phyloP scores from a whole-genome alignment of 1,139 yeast species.

The Lodderomyces parapsilosis region DNA sequence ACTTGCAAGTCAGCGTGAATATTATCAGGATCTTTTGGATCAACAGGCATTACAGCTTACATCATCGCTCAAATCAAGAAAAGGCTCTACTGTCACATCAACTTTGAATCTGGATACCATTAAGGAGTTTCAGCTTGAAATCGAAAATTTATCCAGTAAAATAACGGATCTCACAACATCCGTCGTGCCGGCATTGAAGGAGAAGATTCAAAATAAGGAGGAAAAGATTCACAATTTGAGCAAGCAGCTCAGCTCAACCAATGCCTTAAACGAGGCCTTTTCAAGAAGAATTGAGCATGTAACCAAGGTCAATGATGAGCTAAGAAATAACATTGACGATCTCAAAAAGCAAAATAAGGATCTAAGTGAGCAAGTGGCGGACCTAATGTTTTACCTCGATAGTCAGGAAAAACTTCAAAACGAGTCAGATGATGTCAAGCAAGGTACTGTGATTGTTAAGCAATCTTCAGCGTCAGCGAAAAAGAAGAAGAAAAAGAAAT shows the following conservation, averaged over 20 bases:
- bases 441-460: conserved; percentile 61
- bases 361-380: conserved; percentile 68
- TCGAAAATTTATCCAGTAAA: conserved; percentile 28
- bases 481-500: conserved; percentile 17
- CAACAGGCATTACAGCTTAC: not conserved
- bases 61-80: not conserved
- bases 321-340: conserved; percentile 21
- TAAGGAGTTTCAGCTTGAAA: conserved; percentile 34
- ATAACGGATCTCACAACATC: conserved; percentile 23
- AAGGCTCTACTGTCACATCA: not conserved
- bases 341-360: conserved; percentile 45
- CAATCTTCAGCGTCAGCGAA: conserved; percentile 20
- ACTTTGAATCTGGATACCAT: conserved; percentile 4
- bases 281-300: conserved; percentile 56
- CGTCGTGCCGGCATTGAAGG: conserved; percentile 34
- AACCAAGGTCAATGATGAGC: conserved; percentile 32
- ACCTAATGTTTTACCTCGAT: conserved; percentile 79
- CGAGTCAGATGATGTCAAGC: conserved; percentile 67
- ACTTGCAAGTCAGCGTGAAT: conserved; percentile 84
- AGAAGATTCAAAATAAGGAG: conserved; percentile 31
- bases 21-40: conserved; percentile 65
- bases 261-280: conserved; percentile 54
- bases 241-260: conserved; percentile 31
- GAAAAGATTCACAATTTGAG: conserved; percentile 29
- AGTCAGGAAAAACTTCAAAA: conserved; percentile 69